Evolutionary conservation across 177 flowering plant species (phyloP), one percentile per base, ranked within the genome.

Genomic region (Telopea speciosissima): DNA sequence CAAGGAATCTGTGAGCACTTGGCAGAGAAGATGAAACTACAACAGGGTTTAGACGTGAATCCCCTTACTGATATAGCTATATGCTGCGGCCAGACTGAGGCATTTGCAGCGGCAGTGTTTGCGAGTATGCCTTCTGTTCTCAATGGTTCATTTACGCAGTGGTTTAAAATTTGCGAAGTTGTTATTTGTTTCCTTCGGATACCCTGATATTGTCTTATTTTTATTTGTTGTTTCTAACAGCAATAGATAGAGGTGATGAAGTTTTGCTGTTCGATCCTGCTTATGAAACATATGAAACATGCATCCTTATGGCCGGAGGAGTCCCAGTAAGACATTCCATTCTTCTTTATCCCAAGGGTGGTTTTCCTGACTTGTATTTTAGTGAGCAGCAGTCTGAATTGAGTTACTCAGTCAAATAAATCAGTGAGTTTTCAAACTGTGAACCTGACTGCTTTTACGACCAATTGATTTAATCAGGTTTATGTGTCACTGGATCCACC

Each of bases 21-120:
- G 80, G 89, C 89, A 0, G 40, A 66, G 42, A 77, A 74, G 62
- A 74, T 79, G 83, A 87, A 88, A 75, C 63, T 83, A 63, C 82
- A 70, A 68, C 81, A 88, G 62, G 85, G 86, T 25, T 70, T 92
- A 31, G 80, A 80, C 56, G 80, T 90, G 59, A 82, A 92, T 45
- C 94, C 97, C 49, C 61, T 70, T 16, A 85, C 87, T 1, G 90
- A 88, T 72, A 76, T 92, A 9, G 91, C 82, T 28, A 83, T 92
- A 70, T 89, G 94, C 74, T 89, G 96, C 74, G 96, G 97, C 24
- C 96, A 90, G 74, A 68, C 92, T 7, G 97, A 90, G 83, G 96
- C 97, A 58, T 89, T 92, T 79, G 93, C 91, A 24, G 92, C 93
- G 3, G 78, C 94, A 1, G 78, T 87, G 44, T 89, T 92, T 77